Evolutionary conservation across 768 basidiomycete genomes (phyloP).

Genomic region (Lactarius evosmus): DNA sequence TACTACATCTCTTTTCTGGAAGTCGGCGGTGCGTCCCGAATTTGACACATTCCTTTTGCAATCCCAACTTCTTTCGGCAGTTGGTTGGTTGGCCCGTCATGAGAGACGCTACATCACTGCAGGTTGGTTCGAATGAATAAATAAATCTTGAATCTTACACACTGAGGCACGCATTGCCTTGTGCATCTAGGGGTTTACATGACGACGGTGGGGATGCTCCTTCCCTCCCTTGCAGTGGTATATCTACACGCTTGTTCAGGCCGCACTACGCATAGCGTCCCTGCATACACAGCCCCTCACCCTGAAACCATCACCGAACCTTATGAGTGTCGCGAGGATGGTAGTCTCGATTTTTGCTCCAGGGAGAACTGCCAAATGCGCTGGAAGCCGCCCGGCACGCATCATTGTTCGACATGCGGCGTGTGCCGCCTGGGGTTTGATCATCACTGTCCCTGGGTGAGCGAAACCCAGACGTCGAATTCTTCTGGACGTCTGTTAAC

Average conservation of each 20-base stretch:
- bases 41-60: not conserved
- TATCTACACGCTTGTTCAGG: slow-evolving; percentile 23
- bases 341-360: slow-evolving; percentile 24
- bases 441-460: slow-evolving; percentile 31
- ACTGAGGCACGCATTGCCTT: not conserved
- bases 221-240: slow-evolving; percentile 16
- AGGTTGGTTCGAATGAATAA: slow-evolving; percentile 5
- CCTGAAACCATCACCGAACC: slow-evolving; percentile 25
- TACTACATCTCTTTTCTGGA: slow-evolving; percentile 26
- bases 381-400: slow-evolving; percentile 29
- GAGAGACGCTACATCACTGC: slow-evolving; percentile 14
- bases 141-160: not conserved
- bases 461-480: not conserved
- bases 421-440: slow-evolving; percentile 31
- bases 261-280: slow-evolving; percentile 27
- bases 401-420: slow-evolving; percentile 30
- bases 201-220: slow-evolving; percentile 5
- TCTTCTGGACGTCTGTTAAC: not conserved
- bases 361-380: slow-evolving; percentile 24
- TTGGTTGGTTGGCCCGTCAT: slow-evolving; percentile 24
- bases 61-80: slow-evolving; percentile 3
- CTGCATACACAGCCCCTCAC: slow-evolving; percentile 32
- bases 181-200: slow-evolving; percentile 18
- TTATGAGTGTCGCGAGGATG: slow-evolving; percentile 27
- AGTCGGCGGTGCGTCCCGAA: slow-evolving; percentile 22